Percentiles rank a stretch among this genome's conserved stretches.
Conservation (phyloP, 495 filamentous ascomycete genomes). For the Aspergillus diversus region DNA sequence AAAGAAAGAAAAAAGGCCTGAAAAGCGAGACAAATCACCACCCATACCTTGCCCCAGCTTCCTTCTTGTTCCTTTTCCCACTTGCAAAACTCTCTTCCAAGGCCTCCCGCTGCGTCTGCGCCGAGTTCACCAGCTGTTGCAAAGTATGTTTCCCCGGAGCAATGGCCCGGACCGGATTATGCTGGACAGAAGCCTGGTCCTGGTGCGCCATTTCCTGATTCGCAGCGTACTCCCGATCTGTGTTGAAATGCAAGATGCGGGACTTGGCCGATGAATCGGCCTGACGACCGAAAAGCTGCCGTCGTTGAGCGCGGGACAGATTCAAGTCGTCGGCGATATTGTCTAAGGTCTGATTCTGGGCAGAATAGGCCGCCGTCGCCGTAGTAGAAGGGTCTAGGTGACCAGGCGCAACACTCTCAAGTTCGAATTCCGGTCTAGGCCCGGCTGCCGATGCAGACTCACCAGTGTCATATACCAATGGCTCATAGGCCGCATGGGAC, state of each 20-base stretch:
- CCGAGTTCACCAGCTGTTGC: conserved; percentile 82
- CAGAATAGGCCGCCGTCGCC: conserved; percentile 5
- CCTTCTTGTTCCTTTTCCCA: conserved; percentile 71
- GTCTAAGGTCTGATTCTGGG: conserved; percentile 57
- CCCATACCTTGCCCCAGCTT: conserved; percentile 81
- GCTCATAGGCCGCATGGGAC: conserved; percentile 45
- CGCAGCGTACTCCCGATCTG: conserved; percentile 78
- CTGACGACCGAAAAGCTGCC: conserved; percentile 80
- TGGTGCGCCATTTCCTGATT: conserved; percentile 62
- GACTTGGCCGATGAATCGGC: conserved; percentile 34
- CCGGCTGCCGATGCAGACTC: conserved; percentile 31
- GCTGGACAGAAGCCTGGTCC: conserved; percentile 66
- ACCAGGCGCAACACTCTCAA: conserved; percentile 19
- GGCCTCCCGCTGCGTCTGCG: conserved; percentile 75
- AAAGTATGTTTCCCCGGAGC: conserved; percentile 88
- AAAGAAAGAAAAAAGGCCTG: not conserved
- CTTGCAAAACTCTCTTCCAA: conserved; percentile 87
- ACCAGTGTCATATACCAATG: conserved; percentile 50
- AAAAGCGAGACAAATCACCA: conserved; percentile 52
- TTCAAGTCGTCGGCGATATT: conserved; percentile 73
- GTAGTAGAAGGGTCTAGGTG: conserved; percentile 28
- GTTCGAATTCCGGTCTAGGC: conserved; percentile 27
- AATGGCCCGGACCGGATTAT: conserved; percentile 82
- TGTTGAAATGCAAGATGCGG: conserved; percentile 78
- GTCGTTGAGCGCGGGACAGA: conserved; percentile 70